Base-by-base conservation (phyloP, 768 basidiomycete species). In the Suillus clintonianus region DNA sequence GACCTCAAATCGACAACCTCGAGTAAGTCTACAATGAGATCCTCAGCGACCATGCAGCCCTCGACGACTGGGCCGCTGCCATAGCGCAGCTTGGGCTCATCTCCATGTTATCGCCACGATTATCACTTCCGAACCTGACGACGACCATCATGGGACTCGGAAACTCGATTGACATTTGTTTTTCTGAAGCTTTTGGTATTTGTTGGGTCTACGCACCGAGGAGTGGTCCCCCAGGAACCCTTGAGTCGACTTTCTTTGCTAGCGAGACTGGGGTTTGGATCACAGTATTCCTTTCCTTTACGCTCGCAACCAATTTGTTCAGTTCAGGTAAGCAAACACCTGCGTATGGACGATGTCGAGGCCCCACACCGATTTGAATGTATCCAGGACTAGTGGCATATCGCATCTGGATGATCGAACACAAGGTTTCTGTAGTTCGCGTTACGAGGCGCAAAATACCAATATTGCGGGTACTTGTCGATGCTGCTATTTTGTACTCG, bases 401-500 rank as follows among this genome's bases (percentile, higher is more conserved):
- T 45, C 72, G 70, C 19, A 77, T 78, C 43, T 74, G 76, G 72
- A 50, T 62, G 5, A 70, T 73, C 37, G 76, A 76, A 27, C 61
- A 63, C 6, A 64, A 61, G 14, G 65, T 70, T 4, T 30, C 41
- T 22, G 32, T 17, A 10, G 13, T 43, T 24, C 47, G 58, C 15
- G 5, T 22, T 22, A 36, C 45, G 2, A 32, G 24, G 36, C 14
- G 14, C 24, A 48, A 24, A 27, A 24, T 34, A 11, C 24, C 43
- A 27, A 53, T 78, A 4, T 60, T 81, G n/a, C 62, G 66, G 54
- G 68, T 78, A 36, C 68, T 80, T 53, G 50, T 81, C 53, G 80
- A 81, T 57, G 74, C 78, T 5, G 79, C 79, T 27, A 67, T 69
- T 9, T 70, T 81, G 9, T 81, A 80, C 60, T 78, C 79, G 2